A percentile compares a stretch with the other conserved stretches of the same genome.
These are phyloP conservation scores for Hebeloma cylindrosporum DNA, from an alignment of 768 basidiomycete species.

Conservation along the genomic window DNA sequence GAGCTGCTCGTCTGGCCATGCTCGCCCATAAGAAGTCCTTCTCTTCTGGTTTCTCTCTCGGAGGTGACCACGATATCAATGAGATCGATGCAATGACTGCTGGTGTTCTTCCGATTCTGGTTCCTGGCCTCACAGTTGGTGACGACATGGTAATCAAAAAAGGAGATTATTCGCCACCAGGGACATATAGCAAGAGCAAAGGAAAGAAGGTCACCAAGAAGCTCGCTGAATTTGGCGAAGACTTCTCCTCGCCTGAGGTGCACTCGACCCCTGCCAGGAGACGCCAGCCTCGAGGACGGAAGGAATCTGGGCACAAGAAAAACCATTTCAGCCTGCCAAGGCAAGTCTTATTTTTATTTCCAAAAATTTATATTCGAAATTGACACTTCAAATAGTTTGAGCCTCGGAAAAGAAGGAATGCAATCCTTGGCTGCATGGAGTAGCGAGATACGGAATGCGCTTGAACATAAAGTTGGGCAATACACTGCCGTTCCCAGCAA, in stretches of 20 bases:
- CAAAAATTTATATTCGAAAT: conserved; percentile 1
- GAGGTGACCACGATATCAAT: conserved; percentile 52
- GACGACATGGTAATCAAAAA: conserved; percentile 54
- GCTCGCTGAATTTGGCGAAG: conserved; percentile 44
- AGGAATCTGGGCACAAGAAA: conserved; percentile 54
- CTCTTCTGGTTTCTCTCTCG: conserved; percentile 65
- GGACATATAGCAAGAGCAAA: conserved; percentile 42
- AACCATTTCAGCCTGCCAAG: conserved; percentile 70
- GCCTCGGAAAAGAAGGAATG: conserved; percentile 59
- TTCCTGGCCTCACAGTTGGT: conserved; percentile 64
- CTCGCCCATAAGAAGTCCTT: conserved; percentile 62
- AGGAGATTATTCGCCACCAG: conserved; percentile 42
- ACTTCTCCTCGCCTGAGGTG: conserved; percentile 56
- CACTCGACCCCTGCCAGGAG: conserved; percentile 61
- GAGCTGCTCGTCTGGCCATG: conserved; percentile 53
- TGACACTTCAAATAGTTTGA: conserved; percentile 43
- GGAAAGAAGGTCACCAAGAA: conserved; percentile 35
- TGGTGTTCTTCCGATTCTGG: conserved; percentile 63
- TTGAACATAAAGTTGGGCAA: conserved; percentile 44
- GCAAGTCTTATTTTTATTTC: conserved; percentile 33
- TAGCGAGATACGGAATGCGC: conserved; percentile 50
- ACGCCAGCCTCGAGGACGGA: conserved; percentile 36
- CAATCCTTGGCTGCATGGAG: conserved; percentile 53
- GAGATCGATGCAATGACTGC: conserved; percentile 75
- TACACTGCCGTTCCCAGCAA: conserved; percentile 40